phyloP scores from a whole-genome alignment of 2,329 filamentous ascomycete species.

The Ophiostoma sp. region DNA sequence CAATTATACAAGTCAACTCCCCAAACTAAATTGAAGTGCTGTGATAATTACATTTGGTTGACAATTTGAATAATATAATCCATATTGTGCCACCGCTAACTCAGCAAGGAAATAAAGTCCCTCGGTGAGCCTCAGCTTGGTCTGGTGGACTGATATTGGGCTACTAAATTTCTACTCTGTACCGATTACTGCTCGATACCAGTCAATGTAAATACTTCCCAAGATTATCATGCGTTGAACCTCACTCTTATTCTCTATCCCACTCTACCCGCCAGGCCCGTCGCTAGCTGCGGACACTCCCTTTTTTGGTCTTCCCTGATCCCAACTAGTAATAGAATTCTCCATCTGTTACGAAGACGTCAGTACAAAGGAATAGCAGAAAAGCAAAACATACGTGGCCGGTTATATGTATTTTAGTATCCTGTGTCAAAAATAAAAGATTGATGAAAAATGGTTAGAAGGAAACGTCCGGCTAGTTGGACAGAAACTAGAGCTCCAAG shows the following conservation, averaged over 20 bases:
- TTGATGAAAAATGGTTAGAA: too few species aligned
- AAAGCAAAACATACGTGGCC: too few species aligned
- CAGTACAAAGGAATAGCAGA: too few species aligned
- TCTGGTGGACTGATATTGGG: not conserved
- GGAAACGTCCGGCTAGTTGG: not conserved
- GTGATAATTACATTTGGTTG: not conserved
- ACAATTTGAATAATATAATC: not conserved
- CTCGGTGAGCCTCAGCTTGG: not conserved
- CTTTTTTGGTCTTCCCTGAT: not conserved
- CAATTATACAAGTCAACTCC: not conserved
- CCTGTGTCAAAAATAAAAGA: too few species aligned
- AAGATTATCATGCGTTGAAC: not conserved
- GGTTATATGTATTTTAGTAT: too few species aligned
- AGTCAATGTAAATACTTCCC: not conserved
- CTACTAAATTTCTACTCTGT: not conserved
- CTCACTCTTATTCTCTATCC: not conserved
- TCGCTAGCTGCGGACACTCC: constrained; percentile 15
- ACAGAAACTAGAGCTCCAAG: not conserved
- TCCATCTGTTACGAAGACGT: too few species aligned
- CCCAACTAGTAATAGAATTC: not conserved
- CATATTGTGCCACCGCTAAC: not conserved
- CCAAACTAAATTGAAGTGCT: not conserved
- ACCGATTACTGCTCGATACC: not conserved
- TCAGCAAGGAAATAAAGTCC: not conserved
- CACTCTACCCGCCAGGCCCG: constrained; percentile 12